Evolutionary conservation across 495 filamentous ascomycete genomes (phyloP).

Genomic region (Ascobolus immersus): DNA sequence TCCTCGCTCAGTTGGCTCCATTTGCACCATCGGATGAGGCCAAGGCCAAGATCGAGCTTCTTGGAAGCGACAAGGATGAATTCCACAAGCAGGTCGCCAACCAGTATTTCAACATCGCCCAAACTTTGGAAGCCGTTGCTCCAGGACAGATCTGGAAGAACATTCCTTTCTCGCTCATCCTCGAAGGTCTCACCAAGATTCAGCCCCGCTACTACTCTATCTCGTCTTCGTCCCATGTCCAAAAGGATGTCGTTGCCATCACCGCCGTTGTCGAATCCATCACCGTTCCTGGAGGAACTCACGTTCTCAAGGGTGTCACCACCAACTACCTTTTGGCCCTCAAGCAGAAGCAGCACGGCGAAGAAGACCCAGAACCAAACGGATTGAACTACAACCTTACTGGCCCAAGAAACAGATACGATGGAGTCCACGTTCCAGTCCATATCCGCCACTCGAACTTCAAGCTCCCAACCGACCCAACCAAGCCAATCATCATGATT

Average conservation of each 20-base stretch:
- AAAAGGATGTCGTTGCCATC: slow-evolving; percentile 79
- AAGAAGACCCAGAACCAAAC: slow-evolving; percentile 59
- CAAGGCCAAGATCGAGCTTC: slow-evolving; percentile 65
- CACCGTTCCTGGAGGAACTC: slow-evolving; percentile 44
- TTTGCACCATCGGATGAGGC: slow-evolving; percentile 67
- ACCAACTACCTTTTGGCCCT: slow-evolving; percentile 93
- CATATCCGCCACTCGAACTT: slow-evolving; percentile 98
- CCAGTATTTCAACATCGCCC: slow-evolving; percentile 71
- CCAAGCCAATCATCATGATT: slow-evolving; percentile 83
- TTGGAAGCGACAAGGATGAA: slow-evolving; percentile 84
- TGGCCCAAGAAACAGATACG: slow-evolving; percentile 88
- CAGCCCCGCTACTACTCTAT: slow-evolving; percentile 99
- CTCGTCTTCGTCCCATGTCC: slow-evolving; percentile 81
- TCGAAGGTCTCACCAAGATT: slow-evolving; percentile 81
- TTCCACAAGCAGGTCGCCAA: slow-evolving; percentile 71
- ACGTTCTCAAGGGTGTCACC: slow-evolving; percentile 77
- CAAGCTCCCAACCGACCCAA: slow-evolving; percentile 87
- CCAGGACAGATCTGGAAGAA: slow-evolving; percentile 46
- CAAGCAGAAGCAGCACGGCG: slow-evolving; percentile 91
- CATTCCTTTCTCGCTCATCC: slow-evolving; percentile 80
- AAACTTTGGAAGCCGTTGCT: slow-evolving; percentile 53
- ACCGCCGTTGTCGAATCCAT: slow-evolving; percentile 84
- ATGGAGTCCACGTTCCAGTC: slow-evolving; percentile 84
- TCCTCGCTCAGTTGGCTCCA: slow-evolving; percentile 58
- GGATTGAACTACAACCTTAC: slow-evolving; percentile 70